Percentiles rank a stretch among this genome's conserved stretches.
Conservation (phyloP, 106 monocot species). For the Platanthera zijinensis region DNA sequence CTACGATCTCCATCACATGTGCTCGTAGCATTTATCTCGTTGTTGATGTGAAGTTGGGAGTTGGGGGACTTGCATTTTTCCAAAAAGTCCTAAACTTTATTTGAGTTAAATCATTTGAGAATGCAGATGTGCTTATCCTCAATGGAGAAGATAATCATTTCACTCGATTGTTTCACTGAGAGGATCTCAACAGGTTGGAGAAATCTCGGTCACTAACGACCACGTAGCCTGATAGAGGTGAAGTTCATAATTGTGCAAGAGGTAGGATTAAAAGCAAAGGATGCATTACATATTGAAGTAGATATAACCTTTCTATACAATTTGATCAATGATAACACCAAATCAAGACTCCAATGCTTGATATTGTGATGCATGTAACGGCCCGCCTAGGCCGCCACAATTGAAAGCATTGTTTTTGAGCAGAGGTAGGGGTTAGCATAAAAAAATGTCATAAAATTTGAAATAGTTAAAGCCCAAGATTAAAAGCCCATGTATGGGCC, state of each 20-base stretch:
- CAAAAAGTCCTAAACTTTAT: background rate
- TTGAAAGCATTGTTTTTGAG: too few species aligned
- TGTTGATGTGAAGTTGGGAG: too few species aligned
- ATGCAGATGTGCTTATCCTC: background rate
- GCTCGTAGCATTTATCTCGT: too few species aligned
- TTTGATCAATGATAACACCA: background rate
- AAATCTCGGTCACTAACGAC: too few species aligned
- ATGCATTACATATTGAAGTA: background rate
- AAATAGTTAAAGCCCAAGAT: too few species aligned
- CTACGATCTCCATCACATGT: too few species aligned
- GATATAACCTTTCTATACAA: background rate
- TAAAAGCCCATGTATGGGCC: too few species aligned
- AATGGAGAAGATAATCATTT: background rate
- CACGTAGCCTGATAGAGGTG: background rate
- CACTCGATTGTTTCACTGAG: background rate
- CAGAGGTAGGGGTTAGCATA: too few species aligned
- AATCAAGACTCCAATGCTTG: background rate
- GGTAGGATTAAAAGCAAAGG: background rate
- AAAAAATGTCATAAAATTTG: too few species aligned
- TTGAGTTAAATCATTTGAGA: background rate
- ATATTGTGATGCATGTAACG: too few species aligned
- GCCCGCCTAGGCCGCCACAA: too few species aligned
- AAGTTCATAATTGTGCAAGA: background rate
- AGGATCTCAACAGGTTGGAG: too few species aligned
- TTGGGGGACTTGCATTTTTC: background rate